These are phyloP conservation scores for Suillus hirtellus DNA, from an alignment of 768 basidiomycete genomes.

Conservation along the genomic window DNA sequence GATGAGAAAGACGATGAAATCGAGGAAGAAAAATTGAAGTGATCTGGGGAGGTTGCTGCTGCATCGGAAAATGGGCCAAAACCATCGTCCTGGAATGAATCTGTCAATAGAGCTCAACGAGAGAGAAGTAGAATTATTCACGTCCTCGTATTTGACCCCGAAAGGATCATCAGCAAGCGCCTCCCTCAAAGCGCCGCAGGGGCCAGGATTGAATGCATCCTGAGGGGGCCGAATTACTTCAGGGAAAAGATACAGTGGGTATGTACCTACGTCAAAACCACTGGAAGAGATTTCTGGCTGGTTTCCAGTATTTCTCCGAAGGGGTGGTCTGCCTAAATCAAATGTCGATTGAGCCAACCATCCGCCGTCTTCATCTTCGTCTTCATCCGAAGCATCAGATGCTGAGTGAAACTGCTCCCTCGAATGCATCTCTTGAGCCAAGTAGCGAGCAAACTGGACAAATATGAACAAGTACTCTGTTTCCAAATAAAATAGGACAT, in stretches of 20 bases:
- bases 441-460: slow-evolving; percentile 74
- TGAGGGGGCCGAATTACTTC: slow-evolving; percentile 21
- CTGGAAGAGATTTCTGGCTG: slow-evolving; percentile 43
- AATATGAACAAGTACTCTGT: slow-evolving; percentile 12
- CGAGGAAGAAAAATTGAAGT: slow-evolving; percentile 50
- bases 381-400: slow-evolving; percentile 53
- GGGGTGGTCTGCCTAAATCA: slow-evolving; percentile 50
- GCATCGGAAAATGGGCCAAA: slow-evolving; percentile 83
- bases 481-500: slow-evolving; percentile 15
- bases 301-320: slow-evolving; percentile 46
- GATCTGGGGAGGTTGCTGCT: slow-evolving; percentile 48
- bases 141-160: slow-evolving; percentile 51
- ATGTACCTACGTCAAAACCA: slow-evolving; percentile 57
- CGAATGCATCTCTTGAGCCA: slow-evolving; percentile 71
- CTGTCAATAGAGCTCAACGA: slow-evolving; percentile 7
- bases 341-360: slow-evolving; percentile 84
- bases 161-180: slow-evolving; percentile 52
- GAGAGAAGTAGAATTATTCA: slow-evolving; percentile 29
- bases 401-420: slow-evolving; percentile 56
- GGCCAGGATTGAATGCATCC: slow-evolving; percentile 54
- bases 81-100: slow-evolving; percentile 48
- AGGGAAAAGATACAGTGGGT: not conserved
- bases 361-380: slow-evolving; percentile 66
- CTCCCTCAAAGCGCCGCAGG: slow-evolving; percentile 32
- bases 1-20: slow-evolving; percentile 61